A percentile compares a stretch with the other conserved stretches of the same genome.
Evolutionary conservation across 257 asterid genomes (phyloP).

Genomic region (Solanum verrucosum): DNA sequence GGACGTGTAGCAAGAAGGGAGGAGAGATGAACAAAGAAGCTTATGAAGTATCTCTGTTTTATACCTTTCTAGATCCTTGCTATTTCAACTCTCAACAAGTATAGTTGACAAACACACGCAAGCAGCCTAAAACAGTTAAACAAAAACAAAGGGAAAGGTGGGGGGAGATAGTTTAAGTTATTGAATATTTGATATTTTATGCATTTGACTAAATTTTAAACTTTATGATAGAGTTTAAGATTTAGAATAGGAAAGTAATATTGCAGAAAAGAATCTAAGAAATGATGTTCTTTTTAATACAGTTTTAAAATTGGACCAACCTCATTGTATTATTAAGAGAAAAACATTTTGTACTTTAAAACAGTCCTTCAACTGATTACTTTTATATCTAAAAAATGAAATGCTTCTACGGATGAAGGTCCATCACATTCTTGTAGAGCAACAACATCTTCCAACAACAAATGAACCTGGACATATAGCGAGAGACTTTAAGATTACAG

Average conservation of each 20-base stretch:
- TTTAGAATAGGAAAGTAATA: neutral
- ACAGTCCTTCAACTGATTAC: neutral
- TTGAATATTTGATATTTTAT: neutral
- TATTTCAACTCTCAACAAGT: neutral
- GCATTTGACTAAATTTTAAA: neutral
- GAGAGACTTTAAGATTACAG: neutral
- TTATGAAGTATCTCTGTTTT: constrained; percentile 42
- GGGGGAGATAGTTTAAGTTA: neutral
- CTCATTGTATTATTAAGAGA: neutral
- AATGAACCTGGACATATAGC: neutral
- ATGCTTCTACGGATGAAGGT: neutral
- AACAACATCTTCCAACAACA: neutral
- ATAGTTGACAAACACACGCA: neutral
- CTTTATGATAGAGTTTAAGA: neutral
- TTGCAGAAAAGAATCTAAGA: neutral
- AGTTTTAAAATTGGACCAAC: neutral
- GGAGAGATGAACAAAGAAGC: constrained; percentile 28
- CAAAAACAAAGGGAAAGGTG: neutral
- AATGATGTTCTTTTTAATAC: neutral
- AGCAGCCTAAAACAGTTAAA: neutral
- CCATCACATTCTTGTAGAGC: neutral
- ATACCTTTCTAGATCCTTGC: constrained; percentile 24
- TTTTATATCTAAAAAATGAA: neutral
- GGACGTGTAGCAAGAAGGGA: constrained; percentile 2
- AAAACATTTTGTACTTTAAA: neutral